These are phyloP conservation scores for Candida tibetensis DNA, from an alignment of 805 yeast genomes.

Conservation along the genomic window DNA sequence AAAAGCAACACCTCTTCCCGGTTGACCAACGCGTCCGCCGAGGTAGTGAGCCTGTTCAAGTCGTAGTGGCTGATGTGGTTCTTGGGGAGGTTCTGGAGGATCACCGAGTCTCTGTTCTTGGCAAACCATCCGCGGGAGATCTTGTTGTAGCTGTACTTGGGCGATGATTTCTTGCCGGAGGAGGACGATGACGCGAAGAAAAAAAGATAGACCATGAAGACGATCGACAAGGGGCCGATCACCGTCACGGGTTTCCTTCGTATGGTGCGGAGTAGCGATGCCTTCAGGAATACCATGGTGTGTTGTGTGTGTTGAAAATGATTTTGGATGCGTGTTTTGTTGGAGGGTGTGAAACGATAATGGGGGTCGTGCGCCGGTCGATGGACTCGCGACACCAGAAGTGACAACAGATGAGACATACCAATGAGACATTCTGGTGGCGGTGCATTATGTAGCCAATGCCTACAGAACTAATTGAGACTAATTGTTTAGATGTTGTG, in stretches of 20 bases:
- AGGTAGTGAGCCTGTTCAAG: constrained; percentile 71
- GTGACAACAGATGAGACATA: too few relatives aligned
- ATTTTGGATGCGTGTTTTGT: background rate
- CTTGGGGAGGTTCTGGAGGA: constrained; percentile 61
- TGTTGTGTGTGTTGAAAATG: too few relatives aligned
- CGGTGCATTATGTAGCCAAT: too few relatives aligned
- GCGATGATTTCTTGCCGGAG: constrained; percentile 13
- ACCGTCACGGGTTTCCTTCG: constrained; percentile 57
- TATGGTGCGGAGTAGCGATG: constrained; percentile 46
- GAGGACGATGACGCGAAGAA: constrained; percentile 28
- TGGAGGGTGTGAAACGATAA: background rate
- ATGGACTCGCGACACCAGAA: too few relatives aligned
- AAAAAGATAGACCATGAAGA: constrained; percentile 43
- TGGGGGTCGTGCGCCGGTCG: background rate
- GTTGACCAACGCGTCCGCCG: constrained; percentile 68
- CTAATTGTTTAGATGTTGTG: too few relatives aligned
- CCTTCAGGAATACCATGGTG: constrained; percentile 20
- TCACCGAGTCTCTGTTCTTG: constrained; percentile 49
- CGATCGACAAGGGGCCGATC: constrained; percentile 45
- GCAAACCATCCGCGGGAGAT: constrained; percentile 48
- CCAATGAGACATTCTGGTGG: too few relatives aligned
- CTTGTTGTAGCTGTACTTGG: constrained; percentile 46
- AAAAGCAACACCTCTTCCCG: constrained; percentile 81
- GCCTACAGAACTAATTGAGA: too few relatives aligned
- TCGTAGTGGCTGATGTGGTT: constrained; percentile 82